Evolutionary conservation across 768 basidiomycete genomes (phyloP).

Genomic region (Collybiopsis confluens): DNA sequence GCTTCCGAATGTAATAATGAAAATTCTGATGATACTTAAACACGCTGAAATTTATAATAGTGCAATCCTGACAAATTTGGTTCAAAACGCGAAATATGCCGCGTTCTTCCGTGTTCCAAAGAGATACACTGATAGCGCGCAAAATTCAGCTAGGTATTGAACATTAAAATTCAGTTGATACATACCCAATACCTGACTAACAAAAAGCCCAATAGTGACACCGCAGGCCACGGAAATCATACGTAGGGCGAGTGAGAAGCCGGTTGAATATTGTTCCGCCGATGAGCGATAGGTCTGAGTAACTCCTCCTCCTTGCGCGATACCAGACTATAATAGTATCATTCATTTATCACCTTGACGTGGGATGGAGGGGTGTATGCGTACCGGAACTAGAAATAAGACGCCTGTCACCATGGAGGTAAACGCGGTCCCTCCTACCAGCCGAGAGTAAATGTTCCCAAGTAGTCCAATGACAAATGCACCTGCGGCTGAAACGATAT

Average conservation of each 20-base stretch:
- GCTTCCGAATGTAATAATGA: no score
- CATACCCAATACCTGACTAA: conserved; percentile 64
- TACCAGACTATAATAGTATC: conserved; percentile 52
- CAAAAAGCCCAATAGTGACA: conserved; percentile 81
- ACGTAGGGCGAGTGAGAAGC: conserved; percentile 73
- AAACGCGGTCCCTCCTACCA: conserved; percentile 77
- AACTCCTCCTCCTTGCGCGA: conserved; percentile 71
- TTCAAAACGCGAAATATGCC: conserved; percentile 71
- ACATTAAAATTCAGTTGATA: not conserved
- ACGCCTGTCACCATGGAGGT: conserved; percentile 93
- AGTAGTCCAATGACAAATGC: conserved; percentile 76
- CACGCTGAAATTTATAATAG: not conserved
- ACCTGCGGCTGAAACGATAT: conserved; percentile 75
- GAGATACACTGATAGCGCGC: conserved; percentile 48
- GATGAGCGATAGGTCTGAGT: conserved; percentile 57
- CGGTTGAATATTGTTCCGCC: conserved; percentile 67
- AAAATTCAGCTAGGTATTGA: not conserved
- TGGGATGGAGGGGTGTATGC: conserved; percentile 20
- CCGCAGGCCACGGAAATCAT: conserved; percentile 86
- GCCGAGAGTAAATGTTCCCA: conserved; percentile 77
- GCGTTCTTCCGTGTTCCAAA: conserved; percentile 71
- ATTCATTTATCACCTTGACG: conserved; percentile 9
- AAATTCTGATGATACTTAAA: no score
- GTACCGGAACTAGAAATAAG: conserved; percentile 82
- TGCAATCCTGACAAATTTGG: not conserved